Evolutionary conservation across 2,329 filamentous ascomycete genomes (phyloP).

Genomic region (Fusarium stilboides): DNA sequence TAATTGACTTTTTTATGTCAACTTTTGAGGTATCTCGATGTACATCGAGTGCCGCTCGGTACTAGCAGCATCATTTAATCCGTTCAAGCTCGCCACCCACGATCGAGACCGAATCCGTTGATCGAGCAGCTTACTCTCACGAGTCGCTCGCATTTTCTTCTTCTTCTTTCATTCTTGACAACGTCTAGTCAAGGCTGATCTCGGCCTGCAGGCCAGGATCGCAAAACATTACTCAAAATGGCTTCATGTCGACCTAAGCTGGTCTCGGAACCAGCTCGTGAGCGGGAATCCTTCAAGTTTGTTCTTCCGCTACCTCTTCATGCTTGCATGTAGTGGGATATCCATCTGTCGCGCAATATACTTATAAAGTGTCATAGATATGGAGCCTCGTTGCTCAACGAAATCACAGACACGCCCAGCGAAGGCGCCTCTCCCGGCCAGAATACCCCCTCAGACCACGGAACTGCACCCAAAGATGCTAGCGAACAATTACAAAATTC

Average conservation of each 20-base stretch:
- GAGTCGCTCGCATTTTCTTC: background rate
- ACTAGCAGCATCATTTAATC: background rate
- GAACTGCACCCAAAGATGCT: background rate
- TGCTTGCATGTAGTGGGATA: background rate
- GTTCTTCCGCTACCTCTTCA: background rate
- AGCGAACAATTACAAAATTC: background rate
- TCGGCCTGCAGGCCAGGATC: background rate
- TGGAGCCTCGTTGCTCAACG: constrained; percentile 32
- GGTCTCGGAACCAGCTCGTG: constrained; percentile 34
- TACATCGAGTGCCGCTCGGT: background rate
- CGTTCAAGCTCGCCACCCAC: constrained; percentile 8
- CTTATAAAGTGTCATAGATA: constrained; percentile 22
- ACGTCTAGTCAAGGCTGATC: background rate
- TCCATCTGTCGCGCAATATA: background rate
- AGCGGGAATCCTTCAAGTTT: constrained; percentile 39
- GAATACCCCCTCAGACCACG: background rate
- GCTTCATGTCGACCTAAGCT: constrained; percentile 16
- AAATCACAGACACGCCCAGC: constrained; percentile 16
- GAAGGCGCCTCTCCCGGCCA: constrained; percentile 19
- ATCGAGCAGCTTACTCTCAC: background rate
- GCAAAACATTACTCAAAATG: constrained; percentile 10
- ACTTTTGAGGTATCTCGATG: background rate
- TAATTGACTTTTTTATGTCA: background rate
- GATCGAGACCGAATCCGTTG: background rate
- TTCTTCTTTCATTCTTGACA: background rate